phyloP scores from a whole-genome alignment of 2,329 filamentous ascomycete species.

The Aspergillus hortae region DNA sequence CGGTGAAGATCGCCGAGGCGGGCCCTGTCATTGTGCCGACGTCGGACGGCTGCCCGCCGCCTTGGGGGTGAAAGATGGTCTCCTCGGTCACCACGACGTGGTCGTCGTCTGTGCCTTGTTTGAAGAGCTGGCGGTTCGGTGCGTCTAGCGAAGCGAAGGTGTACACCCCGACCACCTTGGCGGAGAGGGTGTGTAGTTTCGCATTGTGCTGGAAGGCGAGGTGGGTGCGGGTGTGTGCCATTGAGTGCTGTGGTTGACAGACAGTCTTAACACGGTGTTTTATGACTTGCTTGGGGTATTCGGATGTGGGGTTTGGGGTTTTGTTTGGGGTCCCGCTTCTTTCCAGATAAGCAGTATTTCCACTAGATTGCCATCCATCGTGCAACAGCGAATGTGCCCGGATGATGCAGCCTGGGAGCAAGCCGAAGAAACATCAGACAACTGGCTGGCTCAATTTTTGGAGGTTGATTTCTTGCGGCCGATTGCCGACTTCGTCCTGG shows the following conservation, averaged over 20 bases:
- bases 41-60: conserved; percentile 70
- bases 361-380: too few species aligned
- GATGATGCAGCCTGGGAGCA: neutral
- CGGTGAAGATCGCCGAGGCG: conserved; percentile 44
- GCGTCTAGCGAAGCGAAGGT: conserved; percentile 51
- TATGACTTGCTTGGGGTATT: too few species aligned
- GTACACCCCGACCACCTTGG: conserved; percentile 46
- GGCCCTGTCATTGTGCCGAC: conserved; percentile 52
- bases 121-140: conserved; percentile 56
- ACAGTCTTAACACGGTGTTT: too few species aligned
- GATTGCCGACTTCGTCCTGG: too few species aligned
- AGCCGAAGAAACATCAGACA: neutral
- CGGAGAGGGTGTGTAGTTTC: conserved; percentile 41
- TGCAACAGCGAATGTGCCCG: too few species aligned
- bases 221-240: conserved; percentile 10
- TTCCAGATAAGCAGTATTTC: too few species aligned
- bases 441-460: too few species aligned
- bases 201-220: conserved; percentile 37
- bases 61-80: conserved; percentile 74
- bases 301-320: too few species aligned
- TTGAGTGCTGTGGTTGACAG: too few species aligned
- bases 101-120: conserved; percentile 50
- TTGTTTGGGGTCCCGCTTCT: too few species aligned
- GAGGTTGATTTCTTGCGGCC: too few species aligned
- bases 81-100: conserved; percentile 58